Evolutionary conservation across 2,329 filamentous ascomycete species (phyloP).

Genomic region (Stenocarpella maydis): DNA sequence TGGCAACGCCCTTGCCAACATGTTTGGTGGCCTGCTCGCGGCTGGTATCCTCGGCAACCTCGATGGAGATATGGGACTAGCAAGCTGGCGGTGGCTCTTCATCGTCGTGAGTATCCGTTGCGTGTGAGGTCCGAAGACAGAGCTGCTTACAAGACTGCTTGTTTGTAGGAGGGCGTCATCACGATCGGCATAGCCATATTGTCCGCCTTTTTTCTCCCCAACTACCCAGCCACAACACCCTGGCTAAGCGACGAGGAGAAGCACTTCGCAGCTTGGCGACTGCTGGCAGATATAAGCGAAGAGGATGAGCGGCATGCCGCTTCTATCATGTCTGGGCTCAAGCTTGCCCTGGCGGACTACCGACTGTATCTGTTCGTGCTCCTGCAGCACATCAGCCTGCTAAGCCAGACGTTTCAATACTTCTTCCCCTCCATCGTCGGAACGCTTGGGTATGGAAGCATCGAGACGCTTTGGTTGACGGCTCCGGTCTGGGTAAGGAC

Average conservation of each 20-base stretch:
- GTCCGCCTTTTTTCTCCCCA: constrained; percentile 35
- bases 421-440: constrained; percentile 72
- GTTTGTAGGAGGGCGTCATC: constrained; percentile 18
- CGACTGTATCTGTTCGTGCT: constrained; percentile 62
- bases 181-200: constrained; percentile 34
- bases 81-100: constrained; percentile 48
- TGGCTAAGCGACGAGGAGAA: constrained; percentile 37
- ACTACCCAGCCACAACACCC: constrained; percentile 36
- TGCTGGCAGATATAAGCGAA: constrained; percentile 39
- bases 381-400: constrained; percentile 60
- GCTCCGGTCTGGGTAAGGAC: constrained; percentile 61
- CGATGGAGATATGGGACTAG: constrained; percentile 39
- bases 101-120: constrained; percentile 39
- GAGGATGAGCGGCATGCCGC: constrained; percentile 36
- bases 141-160: not conserved
- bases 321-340: constrained; percentile 39
- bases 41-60: constrained; percentile 57
- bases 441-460: constrained; percentile 64
- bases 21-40: constrained; percentile 59
- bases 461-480: constrained; percentile 65
- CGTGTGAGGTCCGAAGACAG: not conserved
- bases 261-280: constrained; percentile 35
- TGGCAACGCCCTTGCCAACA: constrained; percentile 57
- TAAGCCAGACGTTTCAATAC: constrained; percentile 67
- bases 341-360: constrained; percentile 42